Percentiles rank a stretch among this genome's conserved stretches.
Evolutionary conservation across 1,284 basidiomycete species (phyloP).

Genomic region (Psilocybe mexicana): DNA sequence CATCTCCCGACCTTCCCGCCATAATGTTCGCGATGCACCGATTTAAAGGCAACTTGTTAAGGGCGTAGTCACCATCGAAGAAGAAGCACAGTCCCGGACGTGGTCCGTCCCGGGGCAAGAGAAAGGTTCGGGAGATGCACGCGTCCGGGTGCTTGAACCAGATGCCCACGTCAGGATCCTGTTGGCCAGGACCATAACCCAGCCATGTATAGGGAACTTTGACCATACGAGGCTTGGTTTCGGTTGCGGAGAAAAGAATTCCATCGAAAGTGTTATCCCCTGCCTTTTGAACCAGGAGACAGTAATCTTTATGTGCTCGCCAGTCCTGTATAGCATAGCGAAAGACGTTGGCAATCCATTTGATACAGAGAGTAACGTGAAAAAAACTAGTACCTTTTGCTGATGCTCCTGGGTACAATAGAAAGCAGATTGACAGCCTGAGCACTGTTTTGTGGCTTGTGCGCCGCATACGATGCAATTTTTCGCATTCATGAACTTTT

Average conservation of each 20-base stretch:
- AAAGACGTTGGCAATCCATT: too few relatives aligned
- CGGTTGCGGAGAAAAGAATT: conserved; percentile 5
- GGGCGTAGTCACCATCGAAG: conserved; percentile 1
- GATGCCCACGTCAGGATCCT: background rate
- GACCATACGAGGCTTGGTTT: conserved; percentile 5
- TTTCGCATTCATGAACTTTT: background rate
- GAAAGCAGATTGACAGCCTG: conserved; percentile 1
- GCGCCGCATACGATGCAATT: conserved; percentile 2
- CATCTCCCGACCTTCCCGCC: background rate
- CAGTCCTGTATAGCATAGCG: background rate
- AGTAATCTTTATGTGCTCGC: conserved; percentile 7
- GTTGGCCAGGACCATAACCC: background rate
- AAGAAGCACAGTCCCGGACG: background rate
- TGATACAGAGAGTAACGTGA: background rate
- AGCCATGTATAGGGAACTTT: background rate
- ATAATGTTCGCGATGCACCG: background rate
- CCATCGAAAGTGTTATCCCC: conserved; percentile 1
- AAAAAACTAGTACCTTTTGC: background rate
- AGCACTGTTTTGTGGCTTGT: conserved; percentile 2
- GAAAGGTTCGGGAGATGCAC: background rate
- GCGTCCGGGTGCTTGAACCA: conserved; percentile 3
- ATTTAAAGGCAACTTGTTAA: conserved; percentile 1
- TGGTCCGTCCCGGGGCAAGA: too few relatives aligned
- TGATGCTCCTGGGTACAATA: conserved; percentile 9
- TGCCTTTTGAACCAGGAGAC: conserved; percentile 1